Evolutionary conservation across 768 basidiomycete genomes (phyloP).

Genomic region (Epithele typhae): DNA sequence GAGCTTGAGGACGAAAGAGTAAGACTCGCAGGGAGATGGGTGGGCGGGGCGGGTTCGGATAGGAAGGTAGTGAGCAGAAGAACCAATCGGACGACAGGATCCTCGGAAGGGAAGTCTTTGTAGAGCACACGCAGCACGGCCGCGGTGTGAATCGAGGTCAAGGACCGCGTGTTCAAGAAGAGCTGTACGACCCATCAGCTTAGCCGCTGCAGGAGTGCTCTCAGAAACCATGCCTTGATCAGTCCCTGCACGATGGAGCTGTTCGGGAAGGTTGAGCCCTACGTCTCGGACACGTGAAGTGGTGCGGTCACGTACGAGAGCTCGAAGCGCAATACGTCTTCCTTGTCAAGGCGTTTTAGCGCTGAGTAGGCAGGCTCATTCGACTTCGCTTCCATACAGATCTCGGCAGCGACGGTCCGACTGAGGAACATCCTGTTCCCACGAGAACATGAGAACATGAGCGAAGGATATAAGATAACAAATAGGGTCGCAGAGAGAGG

Average conservation of each 20-base stretch:
- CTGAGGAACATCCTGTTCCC: conserved; percentile 72
- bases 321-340: conserved; percentile 63
- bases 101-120: conserved; percentile 59
- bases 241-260: conserved; percentile 59
- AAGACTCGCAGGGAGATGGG: conserved; percentile 20
- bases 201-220: background rate
- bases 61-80: conserved; percentile 71
- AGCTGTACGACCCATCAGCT: conserved; percentile 36
- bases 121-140: conserved; percentile 58
- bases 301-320: conserved; percentile 44
- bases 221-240: conserved; percentile 66
- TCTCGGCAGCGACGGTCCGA: conserved; percentile 78
- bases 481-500: background rate
- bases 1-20: conserved; percentile 21
- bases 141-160: conserved; percentile 44
- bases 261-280: conserved; percentile 1
- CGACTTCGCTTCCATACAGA: conserved; percentile 74
- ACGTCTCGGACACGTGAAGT: background rate
- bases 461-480: conserved; percentile 3
- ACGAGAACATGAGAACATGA: conserved; percentile 4
- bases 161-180: conserved; percentile 65
- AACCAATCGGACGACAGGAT: conserved; percentile 60
- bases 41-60: conserved; percentile 13
- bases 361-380: conserved; percentile 70
- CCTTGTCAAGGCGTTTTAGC: conserved; percentile 61